Base-by-base conservation (phyloP, 129 eudicot genomes). In the Deinandra increscens region DNA sequence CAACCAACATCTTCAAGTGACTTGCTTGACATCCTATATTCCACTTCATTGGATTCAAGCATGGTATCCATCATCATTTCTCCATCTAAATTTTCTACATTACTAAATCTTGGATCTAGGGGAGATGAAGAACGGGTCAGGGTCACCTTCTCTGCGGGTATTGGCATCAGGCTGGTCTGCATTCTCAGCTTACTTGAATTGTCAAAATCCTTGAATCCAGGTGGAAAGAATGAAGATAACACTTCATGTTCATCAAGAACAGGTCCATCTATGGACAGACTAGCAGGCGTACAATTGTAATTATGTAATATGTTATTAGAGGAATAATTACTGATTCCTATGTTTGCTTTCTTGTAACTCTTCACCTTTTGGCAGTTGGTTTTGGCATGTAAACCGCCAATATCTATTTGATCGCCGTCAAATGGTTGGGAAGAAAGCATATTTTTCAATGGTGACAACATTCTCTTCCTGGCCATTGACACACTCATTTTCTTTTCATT, bases 231-330 rank as follows among this genome's bases (percentile, higher is more conserved):
- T 14, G 73, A 62, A 39, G 49, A 41, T 59, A 82, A 59, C 42
- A 76, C 75, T 73, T 87, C 83, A 39, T 73, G 70, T 66, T 70
- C 80, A 60, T 75, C 82, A 11, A 83, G 79, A 66, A 87, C 58
- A 19, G 97, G 91, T 26, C 97, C 97, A 79, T 90, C 96, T 12
- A 84, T 86, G 37, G 80, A 77, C 67, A 82, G 53, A 19, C 48
- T 39, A 61, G 87, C 71, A 49, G 79, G 58, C 38, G 45, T 56
- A 70, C 75, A 66, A 43, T 64, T 64, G 69, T 64, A 61, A 50
- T 70, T 73, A 69, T 64, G 39, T 20, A 71, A 67, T 9, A 72
- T 19, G 7, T 53, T 72, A 58, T 64, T 46, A 44, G 72, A 64
- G 60, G 66, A 66, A 66, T 75, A 63, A 48, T 69, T 70, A 55